Conservation (phyloP, 345 rosid genomes). For the Boechera divaricarpa region DNA sequence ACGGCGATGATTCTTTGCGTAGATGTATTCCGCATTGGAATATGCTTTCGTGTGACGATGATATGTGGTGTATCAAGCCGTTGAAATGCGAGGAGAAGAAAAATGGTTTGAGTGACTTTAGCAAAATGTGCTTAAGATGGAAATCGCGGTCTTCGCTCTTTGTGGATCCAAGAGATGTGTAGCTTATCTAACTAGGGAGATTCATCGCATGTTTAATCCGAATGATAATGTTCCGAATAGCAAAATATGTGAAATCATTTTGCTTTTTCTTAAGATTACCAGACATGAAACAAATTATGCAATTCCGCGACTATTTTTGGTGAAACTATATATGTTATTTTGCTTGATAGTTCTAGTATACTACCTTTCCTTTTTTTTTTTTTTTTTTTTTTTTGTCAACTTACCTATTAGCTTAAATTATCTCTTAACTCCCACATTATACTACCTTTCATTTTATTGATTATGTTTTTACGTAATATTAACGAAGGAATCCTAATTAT, state of each 20-base stretch:
- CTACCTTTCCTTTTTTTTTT: no score
- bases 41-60: constrained; percentile 76
- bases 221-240: not conserved
- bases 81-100: constrained; percentile 51
- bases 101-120: constrained; percentile 40
- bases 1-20: constrained; percentile 41
- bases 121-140: constrained; percentile 35
- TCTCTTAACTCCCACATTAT: not conserved
- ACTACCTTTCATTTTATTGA: not conserved
- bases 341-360: not conserved
- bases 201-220: not conserved
- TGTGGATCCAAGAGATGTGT: constrained; percentile 90
- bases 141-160: constrained; percentile 53
- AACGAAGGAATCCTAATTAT: not conserved
- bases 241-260: not conserved
- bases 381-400: no score
- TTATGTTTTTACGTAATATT: not conserved
- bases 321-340: not conserved
- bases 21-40: constrained; percentile 74
- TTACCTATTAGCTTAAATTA: no score
- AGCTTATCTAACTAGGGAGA: constrained; percentile 19
- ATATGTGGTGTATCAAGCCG: constrained; percentile 83
- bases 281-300: not conserved
- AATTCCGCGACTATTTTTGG: not conserved
- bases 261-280: no score